These are phyloP conservation scores for Penicillium egyptiacum DNA, from an alignment of 495 filamentous ascomycete species.

Conservation along the genomic window DNA sequence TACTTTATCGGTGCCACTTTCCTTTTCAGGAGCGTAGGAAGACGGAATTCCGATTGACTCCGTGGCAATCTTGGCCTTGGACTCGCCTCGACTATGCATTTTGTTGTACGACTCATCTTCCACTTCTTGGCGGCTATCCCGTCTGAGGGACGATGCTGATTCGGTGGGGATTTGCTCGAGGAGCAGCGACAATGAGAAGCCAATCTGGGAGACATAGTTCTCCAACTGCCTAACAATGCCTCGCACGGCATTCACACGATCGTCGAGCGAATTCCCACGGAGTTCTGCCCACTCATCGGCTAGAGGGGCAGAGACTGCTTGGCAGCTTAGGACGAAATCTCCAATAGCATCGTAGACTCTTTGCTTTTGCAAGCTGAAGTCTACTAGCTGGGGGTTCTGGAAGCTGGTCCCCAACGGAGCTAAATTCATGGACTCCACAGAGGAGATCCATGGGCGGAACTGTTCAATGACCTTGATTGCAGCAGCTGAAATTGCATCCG, in stretches of 20 bases:
- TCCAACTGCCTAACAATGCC: slow-evolving; percentile 76
- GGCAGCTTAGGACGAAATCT: slow-evolving; percentile 82
- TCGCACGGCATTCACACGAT: slow-evolving; percentile 75
- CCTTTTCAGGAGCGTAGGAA: slow-evolving; percentile 60
- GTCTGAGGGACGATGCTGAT: slow-evolving; percentile 26
- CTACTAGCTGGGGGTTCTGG: slow-evolving; percentile 80
- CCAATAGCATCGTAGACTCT: slow-evolving; percentile 87
- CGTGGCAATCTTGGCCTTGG: slow-evolving; percentile 32
- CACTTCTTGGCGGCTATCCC: slow-evolving; percentile 41
- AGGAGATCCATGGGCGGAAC: slow-evolving; percentile 82
- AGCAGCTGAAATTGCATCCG: slow-evolving; percentile 70
- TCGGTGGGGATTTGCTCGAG: slow-evolving; percentile 69
- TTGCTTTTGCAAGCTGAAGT: slow-evolving; percentile 89
- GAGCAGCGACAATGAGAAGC: slow-evolving; percentile 82
- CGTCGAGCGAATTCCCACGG: slow-evolving; percentile 89
- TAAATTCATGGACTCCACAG: slow-evolving; percentile 85
- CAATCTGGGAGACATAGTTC: slow-evolving; percentile 79
- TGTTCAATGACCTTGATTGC: slow-evolving; percentile 77
- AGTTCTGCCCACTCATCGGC: slow-evolving; percentile 93
- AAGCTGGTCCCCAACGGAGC: slow-evolving; percentile 69
- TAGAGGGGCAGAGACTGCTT: slow-evolving; percentile 82
- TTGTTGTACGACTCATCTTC: slow-evolving; percentile 31
- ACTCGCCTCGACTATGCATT: slow-evolving; percentile 36
- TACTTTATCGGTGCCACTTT: slow-evolving; percentile 53
- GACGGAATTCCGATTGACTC: slow-evolving; percentile 60